Evolutionary conservation across 202 grass and related monocot species (phyloP).

Genomic region (Schoenoplectus tabernaemontani): DNA sequence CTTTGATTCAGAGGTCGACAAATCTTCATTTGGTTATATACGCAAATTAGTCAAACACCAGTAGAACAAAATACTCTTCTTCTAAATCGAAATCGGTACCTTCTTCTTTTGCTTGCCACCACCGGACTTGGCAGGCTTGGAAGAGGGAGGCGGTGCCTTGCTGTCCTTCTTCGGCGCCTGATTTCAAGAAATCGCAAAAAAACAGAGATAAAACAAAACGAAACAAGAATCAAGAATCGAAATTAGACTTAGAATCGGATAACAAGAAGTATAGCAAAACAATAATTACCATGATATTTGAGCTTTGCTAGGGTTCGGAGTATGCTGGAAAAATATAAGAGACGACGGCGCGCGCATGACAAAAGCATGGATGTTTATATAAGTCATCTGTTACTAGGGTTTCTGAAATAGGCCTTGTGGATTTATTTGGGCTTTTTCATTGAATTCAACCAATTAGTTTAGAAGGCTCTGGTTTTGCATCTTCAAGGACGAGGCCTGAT

Average conservation of each 20-base stretch:
- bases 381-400: not conserved
- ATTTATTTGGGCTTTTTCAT: not conserved
- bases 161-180: slow-evolving; percentile 82
- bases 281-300: not conserved
- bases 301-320: not conserved
- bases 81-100: slow-evolving; percentile 14
- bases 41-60: not conserved
- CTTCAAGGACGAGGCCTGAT: too few relatives aligned
- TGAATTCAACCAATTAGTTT: not conserved
- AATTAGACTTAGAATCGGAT: not conserved
- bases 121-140: slow-evolving; percentile 71
- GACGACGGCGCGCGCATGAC: slow-evolving; percentile 2
- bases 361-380: not conserved
- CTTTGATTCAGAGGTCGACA: too few relatives aligned
- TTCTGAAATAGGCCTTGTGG: not conserved
- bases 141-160: slow-evolving; percentile 49
- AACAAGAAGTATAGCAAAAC: too few relatives aligned
- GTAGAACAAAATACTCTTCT: not conserved
- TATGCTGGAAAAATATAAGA: too few relatives aligned
- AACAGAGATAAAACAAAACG: not conserved
- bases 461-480: too few relatives aligned
- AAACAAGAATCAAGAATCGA: not conserved
- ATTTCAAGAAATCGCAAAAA: not conserved
- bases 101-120: slow-evolving; percentile 87
- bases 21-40: too few relatives aligned